These are phyloP conservation scores for Sporothrix globosa DNA, from an alignment of 2,329 filamentous ascomycete species.

Conservation along the genomic window DNA sequence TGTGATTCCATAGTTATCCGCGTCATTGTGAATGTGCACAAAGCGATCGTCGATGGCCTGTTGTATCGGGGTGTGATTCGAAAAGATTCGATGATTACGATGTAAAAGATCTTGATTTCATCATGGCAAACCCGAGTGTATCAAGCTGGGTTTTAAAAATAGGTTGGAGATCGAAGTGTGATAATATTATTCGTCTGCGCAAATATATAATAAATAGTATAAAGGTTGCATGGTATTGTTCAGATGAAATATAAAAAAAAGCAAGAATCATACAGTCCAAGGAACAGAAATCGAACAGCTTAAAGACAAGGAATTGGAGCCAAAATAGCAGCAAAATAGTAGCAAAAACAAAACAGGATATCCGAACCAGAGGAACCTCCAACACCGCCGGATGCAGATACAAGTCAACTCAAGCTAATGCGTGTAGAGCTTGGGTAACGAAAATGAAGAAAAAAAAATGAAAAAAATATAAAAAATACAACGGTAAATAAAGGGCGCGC, in stretches of 20 bases:
- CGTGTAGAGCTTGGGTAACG: constrained; percentile 10
- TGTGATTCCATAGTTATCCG: background rate
- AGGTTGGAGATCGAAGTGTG: no score
- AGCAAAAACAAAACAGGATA: background rate
- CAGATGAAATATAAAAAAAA: background rate
- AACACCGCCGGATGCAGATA: constrained; percentile 17
- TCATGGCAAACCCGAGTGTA: no score
- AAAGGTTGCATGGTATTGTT: background rate
- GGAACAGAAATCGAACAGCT: background rate
- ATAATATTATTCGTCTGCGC: constrained; percentile 1
- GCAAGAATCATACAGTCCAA: background rate
- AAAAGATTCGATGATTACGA: no score
- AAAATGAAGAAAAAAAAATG: background rate
- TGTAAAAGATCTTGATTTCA: no score
- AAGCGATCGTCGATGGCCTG: constrained; percentile 16
- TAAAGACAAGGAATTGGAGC: background rate
- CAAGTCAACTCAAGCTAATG: background rate
- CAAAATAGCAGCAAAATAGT: background rate
- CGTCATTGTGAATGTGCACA: constrained; percentile 4
- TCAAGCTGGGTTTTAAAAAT: no score
- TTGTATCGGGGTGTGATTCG: background rate
- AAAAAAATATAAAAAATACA: background rate
- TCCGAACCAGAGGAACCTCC: background rate
- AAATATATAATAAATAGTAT: background rate
- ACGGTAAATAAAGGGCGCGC: background rate